Conservation (phyloP, 1,284 basidiomycete genomes). For the Apiotrichum montevideense region DNA sequence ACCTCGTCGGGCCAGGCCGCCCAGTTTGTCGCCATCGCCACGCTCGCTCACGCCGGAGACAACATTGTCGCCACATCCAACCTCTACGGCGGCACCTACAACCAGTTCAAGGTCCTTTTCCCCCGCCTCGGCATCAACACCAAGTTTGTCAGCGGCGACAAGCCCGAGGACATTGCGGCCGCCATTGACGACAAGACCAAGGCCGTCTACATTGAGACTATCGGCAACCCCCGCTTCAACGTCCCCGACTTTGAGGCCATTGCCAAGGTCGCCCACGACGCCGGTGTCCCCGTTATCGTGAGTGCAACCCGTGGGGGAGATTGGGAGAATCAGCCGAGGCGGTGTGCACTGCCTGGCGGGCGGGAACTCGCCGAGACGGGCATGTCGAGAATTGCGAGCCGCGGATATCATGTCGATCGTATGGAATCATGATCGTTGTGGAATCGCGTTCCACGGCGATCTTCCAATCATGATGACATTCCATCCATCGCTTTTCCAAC, state of each 20-base stretch:
- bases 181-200: conserved; percentile 56
- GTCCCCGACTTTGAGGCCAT: conserved; percentile 66
- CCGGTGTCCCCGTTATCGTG: conserved; percentile 37
- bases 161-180: conserved; percentile 61
- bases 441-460: too few species aligned
- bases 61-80: conserved; percentile 71
- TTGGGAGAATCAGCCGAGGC: too few species aligned
- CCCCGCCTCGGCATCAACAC: conserved; percentile 56
- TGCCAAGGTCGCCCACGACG: conserved; percentile 54
- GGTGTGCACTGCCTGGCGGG: too few species aligned
- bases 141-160: conserved; percentile 64
- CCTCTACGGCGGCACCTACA: conserved; percentile 73
- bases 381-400: too few species aligned
- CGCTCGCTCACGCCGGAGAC: conserved; percentile 64
- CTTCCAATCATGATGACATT: too few species aligned
- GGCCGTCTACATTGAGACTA: conserved; percentile 73
- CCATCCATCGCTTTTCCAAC: too few species aligned
- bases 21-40: conserved; percentile 67
- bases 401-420: too few species aligned
- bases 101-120: conserved; percentile 66
- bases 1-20: conserved; percentile 73
- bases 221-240: conserved; percentile 77
- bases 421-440: too few species aligned
- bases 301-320: neutral
- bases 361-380: too few species aligned